phyloP scores from a whole-genome alignment of 805 yeast genomes.

The Candida insectalens region DNA sequence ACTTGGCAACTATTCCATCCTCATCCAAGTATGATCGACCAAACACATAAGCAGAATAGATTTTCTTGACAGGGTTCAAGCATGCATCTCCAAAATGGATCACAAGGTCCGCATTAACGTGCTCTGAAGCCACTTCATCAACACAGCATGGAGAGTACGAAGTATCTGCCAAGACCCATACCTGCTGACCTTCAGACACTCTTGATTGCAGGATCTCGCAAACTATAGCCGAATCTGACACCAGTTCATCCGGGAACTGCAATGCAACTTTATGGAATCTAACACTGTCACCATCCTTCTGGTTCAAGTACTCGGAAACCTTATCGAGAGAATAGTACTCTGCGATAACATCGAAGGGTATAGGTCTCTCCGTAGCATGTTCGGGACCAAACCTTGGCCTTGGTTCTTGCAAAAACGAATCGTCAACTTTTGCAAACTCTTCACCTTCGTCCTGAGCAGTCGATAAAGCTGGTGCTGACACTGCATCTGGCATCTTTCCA shows the following conservation, averaged over 20 bases:
- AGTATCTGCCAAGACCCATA: constrained; percentile 90
- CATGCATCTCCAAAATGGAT: constrained; percentile 96
- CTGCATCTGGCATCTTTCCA: constrained; percentile 4
- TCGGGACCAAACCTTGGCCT: constrained; percentile 21
- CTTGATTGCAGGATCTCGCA: constrained; percentile 41
- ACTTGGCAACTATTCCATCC: constrained; percentile 25
- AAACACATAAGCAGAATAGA: constrained; percentile 73
- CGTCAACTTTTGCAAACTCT: constrained; percentile 30
- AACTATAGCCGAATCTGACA: constrained; percentile 71
- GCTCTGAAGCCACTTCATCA: constrained; percentile 95
- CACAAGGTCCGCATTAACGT: constrained; percentile 74
- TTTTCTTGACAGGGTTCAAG: constrained; percentile 61
- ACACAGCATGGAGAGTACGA: constrained; percentile 93
- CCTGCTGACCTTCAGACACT: constrained; percentile 24
- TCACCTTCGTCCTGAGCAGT: constrained; percentile 63
- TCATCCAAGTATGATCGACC: constrained; percentile 55
- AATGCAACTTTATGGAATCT: constrained; percentile 52
- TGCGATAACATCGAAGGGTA: constrained; percentile 24
- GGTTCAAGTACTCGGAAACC: constrained; percentile 13
- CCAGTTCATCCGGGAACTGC: constrained; percentile 81
- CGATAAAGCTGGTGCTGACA: constrained; percentile 57
- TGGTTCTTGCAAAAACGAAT: constrained; percentile 6
- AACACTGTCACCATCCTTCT: constrained; percentile 16
- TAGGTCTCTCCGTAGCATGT: constrained; percentile 15
- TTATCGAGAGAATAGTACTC: constrained; percentile 43